Evolutionary conservation across 306 rosid genomes (phyloP).

Genomic region (Quercus suber): DNA sequence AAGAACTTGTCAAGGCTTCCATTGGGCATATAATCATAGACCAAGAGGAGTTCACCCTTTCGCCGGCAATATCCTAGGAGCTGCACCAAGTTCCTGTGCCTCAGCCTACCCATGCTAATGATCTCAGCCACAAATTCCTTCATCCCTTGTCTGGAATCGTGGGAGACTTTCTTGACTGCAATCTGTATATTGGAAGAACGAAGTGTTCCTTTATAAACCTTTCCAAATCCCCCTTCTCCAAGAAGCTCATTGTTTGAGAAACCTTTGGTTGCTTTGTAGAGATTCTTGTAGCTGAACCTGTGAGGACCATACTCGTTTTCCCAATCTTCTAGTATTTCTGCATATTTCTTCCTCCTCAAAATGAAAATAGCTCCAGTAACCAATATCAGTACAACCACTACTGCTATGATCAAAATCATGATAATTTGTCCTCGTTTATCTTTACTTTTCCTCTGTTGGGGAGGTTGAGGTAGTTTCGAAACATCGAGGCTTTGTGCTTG

Average conservation of each 20-base stretch:
- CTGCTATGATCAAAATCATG: background rate
- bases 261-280: conserved; percentile 31
- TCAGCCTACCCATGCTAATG: conserved; percentile 31
- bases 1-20: conserved; percentile 37
- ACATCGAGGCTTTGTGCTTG: conserved; percentile 16
- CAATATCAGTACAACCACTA: background rate
- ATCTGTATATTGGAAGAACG: conserved; percentile 13
- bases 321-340: conserved; percentile 34
- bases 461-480: conserved; percentile 2
- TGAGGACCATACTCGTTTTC: conserved; percentile 34
- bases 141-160: conserved; percentile 35
- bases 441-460: background rate
- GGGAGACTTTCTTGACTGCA: conserved; percentile 33
- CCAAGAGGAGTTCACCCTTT: conserved; percentile 27
- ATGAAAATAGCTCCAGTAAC: background rate
- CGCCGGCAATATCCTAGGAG: conserved; percentile 36
- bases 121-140: conserved; percentile 37
- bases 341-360: conserved; percentile 9
- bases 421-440: background rate
- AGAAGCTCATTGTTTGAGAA: conserved; percentile 23
- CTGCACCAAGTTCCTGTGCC: conserved; percentile 38
- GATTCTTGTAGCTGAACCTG: conserved; percentile 27
- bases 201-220: conserved; percentile 33
- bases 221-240: conserved; percentile 41
- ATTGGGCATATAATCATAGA: conserved; percentile 37